phyloP scores from a whole-genome alignment of 2,329 filamentous ascomycete species.

The Thyridium curvatum region DNA sequence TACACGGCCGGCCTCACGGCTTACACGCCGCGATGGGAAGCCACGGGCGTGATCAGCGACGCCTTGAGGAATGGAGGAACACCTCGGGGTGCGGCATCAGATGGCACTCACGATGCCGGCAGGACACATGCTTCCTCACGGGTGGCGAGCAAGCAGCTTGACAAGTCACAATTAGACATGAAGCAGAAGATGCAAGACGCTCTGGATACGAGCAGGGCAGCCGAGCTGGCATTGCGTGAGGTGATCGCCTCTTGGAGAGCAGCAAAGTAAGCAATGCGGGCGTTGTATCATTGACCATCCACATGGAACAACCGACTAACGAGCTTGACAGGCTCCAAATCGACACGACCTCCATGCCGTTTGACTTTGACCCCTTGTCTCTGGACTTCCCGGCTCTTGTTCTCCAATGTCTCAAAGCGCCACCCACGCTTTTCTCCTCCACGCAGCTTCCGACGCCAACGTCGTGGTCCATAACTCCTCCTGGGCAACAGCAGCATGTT shows the following conservation, averaged over 20 bases:
- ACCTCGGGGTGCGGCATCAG: slow-evolving; percentile 20
- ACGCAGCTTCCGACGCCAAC: slow-evolving; percentile 71
- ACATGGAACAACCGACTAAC: slow-evolving; percentile 4
- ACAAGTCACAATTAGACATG: slow-evolving; percentile 57
- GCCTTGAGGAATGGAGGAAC: slow-evolving; percentile 48
- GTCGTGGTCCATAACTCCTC: slow-evolving; percentile 77
- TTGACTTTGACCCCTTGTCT: slow-evolving; percentile 78
- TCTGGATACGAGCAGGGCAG: slow-evolving; percentile 71
- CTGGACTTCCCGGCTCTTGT: slow-evolving; percentile 83
- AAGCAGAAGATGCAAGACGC: slow-evolving; percentile 62
- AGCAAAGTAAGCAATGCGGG: slow-evolving; percentile 58
- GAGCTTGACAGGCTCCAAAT: slow-evolving; percentile 40
- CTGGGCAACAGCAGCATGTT: slow-evolving; percentile 66
- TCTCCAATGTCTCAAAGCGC: slow-evolving; percentile 72
- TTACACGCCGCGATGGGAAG: slow-evolving; percentile 63
- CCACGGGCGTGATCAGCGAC: slow-evolving; percentile 73
- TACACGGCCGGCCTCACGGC: slow-evolving; percentile 47
- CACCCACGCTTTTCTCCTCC: slow-evolving; percentile 75
- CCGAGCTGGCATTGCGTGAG: slow-evolving; percentile 80
- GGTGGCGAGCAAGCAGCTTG: slow-evolving; percentile 41
- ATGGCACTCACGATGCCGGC: slow-evolving; percentile 22
- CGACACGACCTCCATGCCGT: slow-evolving; percentile 49
- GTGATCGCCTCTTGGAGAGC: slow-evolving; percentile 75
- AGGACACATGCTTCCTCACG: slow-evolving; percentile 31
- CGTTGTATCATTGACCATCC: background rate